Evolutionary conservation across 2,329 filamentous ascomycete species (phyloP).

Genomic region (Chalaropsis ovoidea): DNA sequence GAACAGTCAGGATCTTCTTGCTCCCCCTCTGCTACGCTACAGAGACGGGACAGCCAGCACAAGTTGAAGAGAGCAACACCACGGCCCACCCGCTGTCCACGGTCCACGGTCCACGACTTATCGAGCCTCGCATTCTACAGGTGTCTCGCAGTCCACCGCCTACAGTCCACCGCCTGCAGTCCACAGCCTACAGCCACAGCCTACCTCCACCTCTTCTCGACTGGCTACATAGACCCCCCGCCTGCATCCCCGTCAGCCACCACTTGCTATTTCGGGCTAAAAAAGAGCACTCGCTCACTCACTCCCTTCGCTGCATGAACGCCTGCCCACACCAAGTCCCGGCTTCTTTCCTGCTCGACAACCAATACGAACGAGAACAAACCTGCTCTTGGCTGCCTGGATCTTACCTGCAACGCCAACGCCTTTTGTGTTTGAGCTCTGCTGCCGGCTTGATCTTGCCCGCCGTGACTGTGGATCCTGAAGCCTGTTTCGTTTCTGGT

Average conservation of each 20-base stretch:
- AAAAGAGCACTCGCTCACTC: background rate
- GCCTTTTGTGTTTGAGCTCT: background rate
- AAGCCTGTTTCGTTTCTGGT: background rate
- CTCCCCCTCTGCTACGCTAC: background rate
- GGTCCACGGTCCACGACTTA: background rate
- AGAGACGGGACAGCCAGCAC: constrained; percentile 1
- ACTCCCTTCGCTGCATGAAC: constrained; percentile 1
- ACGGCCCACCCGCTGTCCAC: background rate
- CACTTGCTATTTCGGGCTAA: background rate
- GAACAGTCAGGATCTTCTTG: background rate
- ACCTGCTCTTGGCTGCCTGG: background rate
- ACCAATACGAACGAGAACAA: background rate
- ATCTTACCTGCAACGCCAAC: background rate
- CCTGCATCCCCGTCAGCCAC: background rate
- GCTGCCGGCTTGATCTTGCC: background rate
- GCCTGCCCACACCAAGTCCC: background rate
- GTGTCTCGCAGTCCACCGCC: background rate
- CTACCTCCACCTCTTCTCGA: background rate
- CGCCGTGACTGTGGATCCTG: background rate
- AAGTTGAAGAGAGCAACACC: background rate
- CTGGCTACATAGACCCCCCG: background rate
- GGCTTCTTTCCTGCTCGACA: constrained; percentile 4
- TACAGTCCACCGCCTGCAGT: background rate
- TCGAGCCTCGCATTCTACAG: background rate
- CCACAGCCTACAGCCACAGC: background rate